Evolutionary conservation across 129 eudicot genomes (phyloP).

Genomic region (Apium graveolens): DNA sequence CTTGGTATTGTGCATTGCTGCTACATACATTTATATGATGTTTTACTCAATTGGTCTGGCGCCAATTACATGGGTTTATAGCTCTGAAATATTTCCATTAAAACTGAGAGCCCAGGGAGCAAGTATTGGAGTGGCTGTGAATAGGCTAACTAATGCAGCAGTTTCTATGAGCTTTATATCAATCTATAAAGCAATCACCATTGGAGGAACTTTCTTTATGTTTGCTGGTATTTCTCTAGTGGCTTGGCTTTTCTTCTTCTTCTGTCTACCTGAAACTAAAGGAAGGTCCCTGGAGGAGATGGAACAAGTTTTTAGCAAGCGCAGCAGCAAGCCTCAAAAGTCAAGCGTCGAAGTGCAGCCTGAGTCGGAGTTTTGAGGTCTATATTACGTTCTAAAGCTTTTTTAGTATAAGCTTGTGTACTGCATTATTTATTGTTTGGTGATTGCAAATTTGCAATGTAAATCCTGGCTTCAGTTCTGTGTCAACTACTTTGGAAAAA

Average conservation of each 20-base stretch:
- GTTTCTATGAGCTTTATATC: constrained; percentile 75
- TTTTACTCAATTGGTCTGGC: constrained; percentile 60
- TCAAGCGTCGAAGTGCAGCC: constrained; percentile 25
- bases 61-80: constrained; percentile 78
- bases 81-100: constrained; percentile 68
- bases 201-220: constrained; percentile 74
- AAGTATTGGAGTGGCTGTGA: constrained; percentile 72
- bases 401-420: neutral
- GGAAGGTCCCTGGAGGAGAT: constrained; percentile 71
- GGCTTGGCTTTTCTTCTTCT: constrained; percentile 62
- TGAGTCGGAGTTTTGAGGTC: neutral
- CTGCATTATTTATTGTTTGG: neutral
- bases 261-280: constrained; percentile 72
- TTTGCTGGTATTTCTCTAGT: constrained; percentile 51
- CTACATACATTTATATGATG: constrained; percentile 38
- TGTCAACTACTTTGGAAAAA: neutral
- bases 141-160: constrained; percentile 66
- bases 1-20: constrained; percentile 41
- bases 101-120: constrained; percentile 69
- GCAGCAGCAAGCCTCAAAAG: constrained; percentile 14
- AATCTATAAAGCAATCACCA: constrained; percentile 44
- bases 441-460: neutral
- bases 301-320: constrained; percentile 46
- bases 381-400: neutral
- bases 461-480: neutral